A percentile compares a stretch with the other conserved stretches of the same genome.
These are phyloP conservation scores for Populus davidiana DNA, from an alignment of 345 rosid species.

Conservation along the genomic window DNA sequence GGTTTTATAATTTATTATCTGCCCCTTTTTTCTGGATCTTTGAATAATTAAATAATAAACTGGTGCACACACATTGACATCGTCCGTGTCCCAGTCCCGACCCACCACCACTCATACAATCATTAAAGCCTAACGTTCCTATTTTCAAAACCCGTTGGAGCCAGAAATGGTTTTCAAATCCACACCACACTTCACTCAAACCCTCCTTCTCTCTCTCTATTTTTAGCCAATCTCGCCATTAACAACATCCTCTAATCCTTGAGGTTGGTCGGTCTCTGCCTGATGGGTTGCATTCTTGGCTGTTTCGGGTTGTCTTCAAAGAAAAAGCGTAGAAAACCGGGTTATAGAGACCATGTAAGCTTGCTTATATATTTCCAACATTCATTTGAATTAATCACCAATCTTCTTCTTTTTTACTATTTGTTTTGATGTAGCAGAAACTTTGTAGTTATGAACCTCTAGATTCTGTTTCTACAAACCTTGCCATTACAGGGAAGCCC, in stretches of 20 bases:
- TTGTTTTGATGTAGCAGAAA: slow-evolving; percentile 5
- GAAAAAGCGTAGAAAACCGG: slow-evolving; percentile 22
- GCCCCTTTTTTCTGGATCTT: too few relatives aligned
- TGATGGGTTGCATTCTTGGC: slow-evolving; percentile 34
- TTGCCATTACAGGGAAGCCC: slow-evolving; percentile 24
- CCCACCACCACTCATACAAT: slow-evolving; percentile 33
- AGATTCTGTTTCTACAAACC: slow-evolving; percentile 36
- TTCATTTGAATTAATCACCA: background rate
- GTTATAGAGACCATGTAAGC: slow-evolving; percentile 25
- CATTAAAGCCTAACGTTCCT: slow-evolving; percentile 65
- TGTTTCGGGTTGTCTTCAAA: slow-evolving; percentile 30
- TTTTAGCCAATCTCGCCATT: slow-evolving; percentile 12
- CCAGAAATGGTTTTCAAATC: slow-evolving; percentile 15
- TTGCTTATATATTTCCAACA: background rate
- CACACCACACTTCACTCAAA: background rate
- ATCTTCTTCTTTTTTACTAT: background rate
- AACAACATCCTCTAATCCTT: background rate
- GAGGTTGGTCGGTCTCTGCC: background rate
- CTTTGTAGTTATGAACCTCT: slow-evolving; percentile 34
- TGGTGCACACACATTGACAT: background rate
- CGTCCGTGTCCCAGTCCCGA: background rate
- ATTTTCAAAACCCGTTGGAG: slow-evolving; percentile 62
- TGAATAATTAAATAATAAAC: background rate
- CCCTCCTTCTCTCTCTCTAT: slow-evolving; percentile 6
- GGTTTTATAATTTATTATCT: background rate